Evolutionary conservation across 1,139 yeast genomes (phyloP), one percentile per base, ranked within the genome.

Genomic region (Kurtzmaniella quercitrusa): DNA sequence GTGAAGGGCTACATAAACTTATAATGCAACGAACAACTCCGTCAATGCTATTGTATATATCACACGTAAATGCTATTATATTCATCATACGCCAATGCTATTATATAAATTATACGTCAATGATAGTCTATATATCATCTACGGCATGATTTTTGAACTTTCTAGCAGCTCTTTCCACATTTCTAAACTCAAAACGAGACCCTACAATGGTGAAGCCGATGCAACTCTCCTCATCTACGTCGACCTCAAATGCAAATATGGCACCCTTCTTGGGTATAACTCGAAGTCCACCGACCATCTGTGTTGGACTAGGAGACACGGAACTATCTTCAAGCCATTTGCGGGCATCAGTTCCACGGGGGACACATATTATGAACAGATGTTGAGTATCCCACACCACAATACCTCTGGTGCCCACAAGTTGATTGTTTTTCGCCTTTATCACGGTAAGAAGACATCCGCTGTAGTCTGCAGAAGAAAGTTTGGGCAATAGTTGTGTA

Each of bases 301-400:
- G 66, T 12, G 65, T 59, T 0, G 72, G 65, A 5, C 64, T 52
- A 12, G 56, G 53, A 23, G 41, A 34, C 23, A 45, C 41, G 11
- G 44, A 18, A 12, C 41, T 45, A 8, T 44, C 19, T 41, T 56
- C 62, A 19, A 60, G 56, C 54, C 66, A 59, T 33, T 62, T 61
- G 46, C 66, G 67, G 52, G 75, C 56, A 39, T 64, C 69, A 19
- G 60, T 61, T 18, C 59, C 58, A 40, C 80, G 66, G 2, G 79
- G 79, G 0, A 79, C 75, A 25, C 85, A 81, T 41, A 91, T 54
- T 3, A 89, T 77, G 56, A 89, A 85, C 44, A 79, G 77, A 53
- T 84, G 80, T 58, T 87, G 91, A 7, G 93, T 79, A 58, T 93
- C 98, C 85, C 95, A 87, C 1, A 89, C 68, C 1, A 91, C 89